phyloP scores from a whole-genome alignment of 495 filamentous ascomycete genomes.

The Staphylotrichum longicolle region DNA sequence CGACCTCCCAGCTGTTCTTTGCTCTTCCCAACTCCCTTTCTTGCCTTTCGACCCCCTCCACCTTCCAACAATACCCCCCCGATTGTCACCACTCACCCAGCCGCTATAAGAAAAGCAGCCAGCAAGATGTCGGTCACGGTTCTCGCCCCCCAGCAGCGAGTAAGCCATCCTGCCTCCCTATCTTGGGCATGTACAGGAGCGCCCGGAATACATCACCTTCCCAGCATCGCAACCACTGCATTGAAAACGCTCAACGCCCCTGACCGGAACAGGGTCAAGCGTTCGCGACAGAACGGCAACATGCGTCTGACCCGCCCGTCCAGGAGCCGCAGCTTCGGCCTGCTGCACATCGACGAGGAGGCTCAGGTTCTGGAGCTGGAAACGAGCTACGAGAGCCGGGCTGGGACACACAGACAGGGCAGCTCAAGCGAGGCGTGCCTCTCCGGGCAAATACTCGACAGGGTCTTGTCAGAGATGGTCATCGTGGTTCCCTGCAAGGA shows the following conservation, averaged over 20 bases:
- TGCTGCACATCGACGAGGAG: conserved; percentile 11
- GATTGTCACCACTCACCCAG: too few relatives aligned
- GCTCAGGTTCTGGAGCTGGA: not conserved
- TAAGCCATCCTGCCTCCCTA: not conserved
- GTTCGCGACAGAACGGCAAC: not conserved
- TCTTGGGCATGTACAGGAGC: not conserved
- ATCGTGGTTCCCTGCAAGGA: conserved; percentile 36
- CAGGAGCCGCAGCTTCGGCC: not conserved
- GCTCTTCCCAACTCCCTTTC: not conserved
- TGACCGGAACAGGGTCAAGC: not conserved
- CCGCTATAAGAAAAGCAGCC: not conserved
- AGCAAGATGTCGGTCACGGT: not conserved
- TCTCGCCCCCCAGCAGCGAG: not conserved
- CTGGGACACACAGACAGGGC: not conserved
- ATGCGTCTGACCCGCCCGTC: conserved; percentile 12
- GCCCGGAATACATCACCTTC: not conserved
- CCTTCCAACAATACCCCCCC: too few relatives aligned
- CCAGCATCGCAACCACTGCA: not conserved
- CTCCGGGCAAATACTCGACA: not conserved
- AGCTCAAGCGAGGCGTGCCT: not conserved
- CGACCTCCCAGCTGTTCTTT: too few relatives aligned
- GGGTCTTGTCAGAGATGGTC: conserved; percentile 22
- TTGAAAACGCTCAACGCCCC: not conserved
- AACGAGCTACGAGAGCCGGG: not conserved
- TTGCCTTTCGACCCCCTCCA: not conserved